phyloP scores from a whole-genome alignment of 2,329 filamentous ascomycete species.

The Tricladium varicosporioides region DNA sequence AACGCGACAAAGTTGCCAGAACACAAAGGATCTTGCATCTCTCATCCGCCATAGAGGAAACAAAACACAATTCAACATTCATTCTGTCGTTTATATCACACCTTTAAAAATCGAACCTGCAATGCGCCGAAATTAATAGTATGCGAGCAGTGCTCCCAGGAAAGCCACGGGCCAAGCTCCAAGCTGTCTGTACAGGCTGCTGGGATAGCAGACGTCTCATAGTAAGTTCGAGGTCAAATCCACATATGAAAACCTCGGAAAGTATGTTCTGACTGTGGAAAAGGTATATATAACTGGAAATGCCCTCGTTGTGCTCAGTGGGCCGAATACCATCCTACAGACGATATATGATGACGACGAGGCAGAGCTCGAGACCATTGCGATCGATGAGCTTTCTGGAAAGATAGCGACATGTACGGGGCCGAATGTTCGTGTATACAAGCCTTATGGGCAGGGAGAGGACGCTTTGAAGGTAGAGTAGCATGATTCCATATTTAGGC shows the following conservation, averaged over 20 bases:
- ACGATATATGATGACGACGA: constrained; percentile 84
- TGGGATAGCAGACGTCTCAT: constrained; percentile 73
- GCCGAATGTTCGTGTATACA: constrained; percentile 70
- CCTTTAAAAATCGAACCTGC: constrained; percentile 7
- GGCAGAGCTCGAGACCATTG: constrained; percentile 65
- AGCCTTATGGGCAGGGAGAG: constrained; percentile 68
- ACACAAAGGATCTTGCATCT: neutral
- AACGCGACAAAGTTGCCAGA: neutral
- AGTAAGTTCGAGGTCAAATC: constrained; percentile 46
- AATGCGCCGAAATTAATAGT: constrained; percentile 36
- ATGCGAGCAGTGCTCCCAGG: constrained; percentile 81
- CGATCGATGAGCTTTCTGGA: constrained; percentile 77
- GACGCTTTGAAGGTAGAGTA: constrained; percentile 68
- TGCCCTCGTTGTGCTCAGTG: constrained; percentile 79
- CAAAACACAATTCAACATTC: neutral
- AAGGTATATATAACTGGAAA: constrained; percentile 89
- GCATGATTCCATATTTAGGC: constrained; percentile 6
- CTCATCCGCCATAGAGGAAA: neutral
- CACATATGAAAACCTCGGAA: neutral
- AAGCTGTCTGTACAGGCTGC: constrained; percentile 70
- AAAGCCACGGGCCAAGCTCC: constrained; percentile 73
- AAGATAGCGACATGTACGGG: constrained; percentile 78
- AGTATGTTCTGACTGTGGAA: constrained; percentile 12
- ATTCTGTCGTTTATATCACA: neutral
- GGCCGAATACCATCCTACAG: constrained; percentile 73